Evolutionary conservation across 169 alveolate genomes (phyloP).

Genomic region (Plasmodium gallinaceum): DNA sequence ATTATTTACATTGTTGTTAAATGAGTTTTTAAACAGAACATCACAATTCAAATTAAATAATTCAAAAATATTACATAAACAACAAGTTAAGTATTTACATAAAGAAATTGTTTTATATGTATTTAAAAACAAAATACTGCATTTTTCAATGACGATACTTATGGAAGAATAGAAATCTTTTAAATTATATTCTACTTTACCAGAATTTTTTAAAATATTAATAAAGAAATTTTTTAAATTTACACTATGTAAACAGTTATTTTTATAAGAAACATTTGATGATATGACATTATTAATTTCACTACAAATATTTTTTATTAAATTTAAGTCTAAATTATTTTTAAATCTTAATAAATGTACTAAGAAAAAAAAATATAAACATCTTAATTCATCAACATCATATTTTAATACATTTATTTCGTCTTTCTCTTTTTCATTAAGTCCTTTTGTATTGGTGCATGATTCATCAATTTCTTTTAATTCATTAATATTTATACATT

Average conservation of each 20-base stretch:
- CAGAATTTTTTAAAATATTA: slow-evolving; percentile 47
- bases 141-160: slow-evolving; percentile 36
- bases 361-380: slow-evolving; percentile 67
- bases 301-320: slow-evolving; percentile 41
- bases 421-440: slow-evolving; percentile 6
- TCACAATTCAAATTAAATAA: slow-evolving; percentile 59
- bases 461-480: slow-evolving; percentile 17
- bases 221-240: slow-evolving; percentile 38
- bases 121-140: slow-evolving; percentile 57
- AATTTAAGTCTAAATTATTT: slow-evolving; percentile 41
- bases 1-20: slow-evolving; percentile 66
- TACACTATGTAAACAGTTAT: slow-evolving; percentile 15
- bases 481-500: slow-evolving; percentile 21
- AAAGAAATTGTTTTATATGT: slow-evolving; percentile 25
- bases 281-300: slow-evolving; percentile 21
- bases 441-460: neutral
- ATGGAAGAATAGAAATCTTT: slow-evolving; percentile 32
- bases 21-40: slow-evolving; percentile 45
- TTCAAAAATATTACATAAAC: slow-evolving; percentile 49
- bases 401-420: neutral
- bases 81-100: slow-evolving; percentile 68
- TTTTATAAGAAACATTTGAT: neutral
- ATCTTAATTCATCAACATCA: slow-evolving; percentile 32
- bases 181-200: slow-evolving; percentile 48
- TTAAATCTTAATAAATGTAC: slow-evolving; percentile 70